Percentiles rank a stretch among this genome's conserved stretches.
Conservation (phyloP, 768 basidiomycete species). For the Jaapia argillacea region DNA sequence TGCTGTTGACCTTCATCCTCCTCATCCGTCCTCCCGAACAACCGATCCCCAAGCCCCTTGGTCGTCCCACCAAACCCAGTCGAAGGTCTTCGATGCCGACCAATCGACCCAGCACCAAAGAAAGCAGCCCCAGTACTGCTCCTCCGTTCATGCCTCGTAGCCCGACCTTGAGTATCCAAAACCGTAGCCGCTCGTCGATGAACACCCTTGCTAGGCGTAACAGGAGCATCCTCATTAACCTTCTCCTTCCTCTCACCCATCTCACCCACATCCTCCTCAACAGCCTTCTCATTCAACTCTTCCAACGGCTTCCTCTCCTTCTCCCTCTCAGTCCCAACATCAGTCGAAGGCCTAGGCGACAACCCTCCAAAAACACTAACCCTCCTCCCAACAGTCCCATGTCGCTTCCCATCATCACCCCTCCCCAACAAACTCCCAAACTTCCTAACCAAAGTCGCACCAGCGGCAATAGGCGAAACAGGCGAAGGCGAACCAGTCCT, state of each 20-base stretch:
- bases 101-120: constrained; percentile 48
- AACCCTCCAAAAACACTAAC: constrained; percentile 41
- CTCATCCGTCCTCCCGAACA: constrained; percentile 42
- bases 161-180: constrained; percentile 55
- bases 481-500: constrained; percentile 12
- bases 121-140: constrained; percentile 68
- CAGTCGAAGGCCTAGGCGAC: constrained; percentile 24
- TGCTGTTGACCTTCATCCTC: constrained; percentile 26
- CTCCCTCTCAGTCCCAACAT: constrained; percentile 15
- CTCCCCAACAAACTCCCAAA: constrained; percentile 60
- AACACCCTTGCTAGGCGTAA: constrained; percentile 37
- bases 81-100: constrained; percentile 61
- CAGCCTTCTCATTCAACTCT: constrained; percentile 9
- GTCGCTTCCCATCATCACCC: constrained; percentile 31
- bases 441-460: constrained; percentile 66
- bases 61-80: constrained; percentile 39
- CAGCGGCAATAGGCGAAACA: constrained; percentile 37
- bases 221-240: constrained; percentile 6
- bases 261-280: constrained; percentile 9
- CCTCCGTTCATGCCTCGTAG: constrained; percentile 59
- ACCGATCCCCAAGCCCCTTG: constrained; percentile 25
- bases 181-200: constrained; percentile 76
- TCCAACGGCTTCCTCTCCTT: constrained; percentile 13
- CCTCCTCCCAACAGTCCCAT: constrained; percentile 25
- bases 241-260: no score